Conservation (phyloP, 2,329 filamentous ascomycete genomes). For the Colletotrichum abscissum region DNA sequence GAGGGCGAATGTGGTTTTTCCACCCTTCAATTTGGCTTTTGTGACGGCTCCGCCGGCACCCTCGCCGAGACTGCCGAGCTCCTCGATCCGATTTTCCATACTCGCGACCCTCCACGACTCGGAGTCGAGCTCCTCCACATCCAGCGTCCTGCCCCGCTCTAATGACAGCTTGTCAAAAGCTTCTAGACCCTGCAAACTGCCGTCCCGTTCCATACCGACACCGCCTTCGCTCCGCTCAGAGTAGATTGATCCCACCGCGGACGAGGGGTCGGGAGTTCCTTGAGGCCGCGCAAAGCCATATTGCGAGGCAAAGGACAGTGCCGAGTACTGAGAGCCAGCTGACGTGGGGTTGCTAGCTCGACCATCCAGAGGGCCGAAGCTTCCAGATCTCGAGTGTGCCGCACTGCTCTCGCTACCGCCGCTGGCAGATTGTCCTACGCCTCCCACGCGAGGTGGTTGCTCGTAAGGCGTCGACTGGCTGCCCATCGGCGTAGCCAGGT, state of each 20-base stretch:
- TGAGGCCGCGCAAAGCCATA: conserved; percentile 75
- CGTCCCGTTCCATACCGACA: conserved; percentile 83
- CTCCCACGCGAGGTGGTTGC: conserved; percentile 64
- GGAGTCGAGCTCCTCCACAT: conserved; percentile 95
- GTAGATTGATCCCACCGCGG: conserved; percentile 86
- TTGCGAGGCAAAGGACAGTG: conserved; percentile 81
- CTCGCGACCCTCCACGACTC: conserved; percentile 96
- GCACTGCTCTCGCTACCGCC: conserved; percentile 84
- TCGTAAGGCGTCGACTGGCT: conserved; percentile 79
- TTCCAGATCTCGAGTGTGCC: conserved; percentile 84
- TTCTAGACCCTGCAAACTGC: conserved; percentile 81
- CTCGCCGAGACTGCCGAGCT: conserved; percentile 91
- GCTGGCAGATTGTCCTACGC: conserved; percentile 73
- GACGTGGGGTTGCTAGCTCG: conserved; percentile 84
- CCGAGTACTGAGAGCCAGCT: conserved; percentile 88
- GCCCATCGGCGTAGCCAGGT: conserved; percentile 90
- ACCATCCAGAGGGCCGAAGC: conserved; percentile 82
- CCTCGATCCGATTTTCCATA: conserved; percentile 85
- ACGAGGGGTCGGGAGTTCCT: conserved; percentile 85
- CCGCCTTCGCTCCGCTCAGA: conserved; percentile 83
- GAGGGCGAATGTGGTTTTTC: conserved; percentile 93
- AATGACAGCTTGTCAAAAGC: conserved; percentile 83
- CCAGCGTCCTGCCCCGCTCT: conserved; percentile 84
- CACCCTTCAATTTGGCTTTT: conserved; percentile 86
- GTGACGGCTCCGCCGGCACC: conserved; percentile 97